Conservation (phyloP, 169 alveolate genomes). For the Plasmodium chabaudi region DNA sequence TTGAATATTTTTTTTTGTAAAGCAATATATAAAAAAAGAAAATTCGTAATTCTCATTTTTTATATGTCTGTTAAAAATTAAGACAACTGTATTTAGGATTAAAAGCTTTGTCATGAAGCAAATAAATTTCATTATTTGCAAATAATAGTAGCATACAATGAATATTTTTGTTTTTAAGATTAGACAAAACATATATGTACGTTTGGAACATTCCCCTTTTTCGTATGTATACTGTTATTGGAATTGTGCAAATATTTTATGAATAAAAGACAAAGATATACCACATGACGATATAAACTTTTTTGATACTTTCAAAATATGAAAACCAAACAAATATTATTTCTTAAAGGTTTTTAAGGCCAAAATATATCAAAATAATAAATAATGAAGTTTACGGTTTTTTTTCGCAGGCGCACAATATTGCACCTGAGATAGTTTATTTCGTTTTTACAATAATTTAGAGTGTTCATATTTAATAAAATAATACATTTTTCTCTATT, state of each 20-base stretch:
- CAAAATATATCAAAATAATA: constrained; percentile 15
- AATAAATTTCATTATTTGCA: constrained; percentile 42
- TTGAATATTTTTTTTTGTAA: constrained; percentile 29
- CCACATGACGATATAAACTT: too few species aligned
- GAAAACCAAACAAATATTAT: too few species aligned
- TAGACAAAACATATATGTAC: too few species aligned
- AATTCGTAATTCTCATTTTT: constrained; percentile 15
- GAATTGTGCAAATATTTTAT: too few species aligned
- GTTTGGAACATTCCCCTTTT: too few species aligned
- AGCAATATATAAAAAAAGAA: constrained; percentile 46
- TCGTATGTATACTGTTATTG: too few species aligned
- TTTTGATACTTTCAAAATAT: too few species aligned
- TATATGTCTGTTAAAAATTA: constrained; percentile 44
- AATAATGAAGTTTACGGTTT: constrained; percentile 13
- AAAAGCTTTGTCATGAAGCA: constrained; percentile 46
- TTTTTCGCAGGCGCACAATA: constrained; percentile 53
- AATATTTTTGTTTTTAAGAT: too few species aligned
- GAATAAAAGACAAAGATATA: too few species aligned
- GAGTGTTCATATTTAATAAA: constrained; percentile 3
- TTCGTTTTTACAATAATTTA: neutral
- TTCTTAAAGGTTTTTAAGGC: neutral
- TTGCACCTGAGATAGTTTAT: constrained; percentile 43
- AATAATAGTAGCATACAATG: neutral
- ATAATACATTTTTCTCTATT: neutral
- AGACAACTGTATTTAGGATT: constrained; percentile 22